Conservation (phyloP, 129 eudicot species). For the Kitagawia praeruptora region DNA sequence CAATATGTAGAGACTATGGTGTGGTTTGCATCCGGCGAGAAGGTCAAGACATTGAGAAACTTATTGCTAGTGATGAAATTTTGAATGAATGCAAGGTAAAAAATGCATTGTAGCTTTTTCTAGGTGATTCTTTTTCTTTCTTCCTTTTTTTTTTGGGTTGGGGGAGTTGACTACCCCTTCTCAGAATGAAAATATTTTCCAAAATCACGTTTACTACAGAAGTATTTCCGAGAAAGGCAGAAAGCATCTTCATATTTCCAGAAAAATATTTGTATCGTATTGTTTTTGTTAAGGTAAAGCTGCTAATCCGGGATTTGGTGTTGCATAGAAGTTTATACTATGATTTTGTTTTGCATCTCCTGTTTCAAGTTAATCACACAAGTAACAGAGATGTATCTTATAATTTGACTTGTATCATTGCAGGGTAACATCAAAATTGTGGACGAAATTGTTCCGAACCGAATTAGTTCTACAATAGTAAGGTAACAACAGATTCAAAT, state of each 20-base stretch:
- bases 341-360: background rate
- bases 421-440: conserved; percentile 77
- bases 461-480: conserved; percentile 75
- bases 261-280: background rate
- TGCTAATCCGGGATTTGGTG: background rate
- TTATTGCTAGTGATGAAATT: conserved; percentile 44
- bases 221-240: too few species aligned
- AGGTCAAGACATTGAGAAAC: conserved; percentile 70
- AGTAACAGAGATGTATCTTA: background rate
- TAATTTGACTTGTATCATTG: background rate
- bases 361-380: background rate
- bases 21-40: conserved; percentile 84
- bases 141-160: too few species aligned
- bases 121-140: background rate
- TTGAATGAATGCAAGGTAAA: conserved; percentile 56
- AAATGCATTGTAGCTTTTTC: background rate
- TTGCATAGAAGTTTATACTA: background rate
- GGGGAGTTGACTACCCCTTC: background rate
- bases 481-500: conserved; percentile 32
- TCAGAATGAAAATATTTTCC: too few species aligned
- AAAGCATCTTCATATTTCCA: too few species aligned
- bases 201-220: too few species aligned
- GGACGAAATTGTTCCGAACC: conserved; percentile 75
- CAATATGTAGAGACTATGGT: conserved; percentile 76
- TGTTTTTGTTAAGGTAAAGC: background rate